Evolutionary conservation across 148 eudicot species (phyloP), one percentile per base, ranked within the genome.

Genomic region (Drosera capensis): DNA sequence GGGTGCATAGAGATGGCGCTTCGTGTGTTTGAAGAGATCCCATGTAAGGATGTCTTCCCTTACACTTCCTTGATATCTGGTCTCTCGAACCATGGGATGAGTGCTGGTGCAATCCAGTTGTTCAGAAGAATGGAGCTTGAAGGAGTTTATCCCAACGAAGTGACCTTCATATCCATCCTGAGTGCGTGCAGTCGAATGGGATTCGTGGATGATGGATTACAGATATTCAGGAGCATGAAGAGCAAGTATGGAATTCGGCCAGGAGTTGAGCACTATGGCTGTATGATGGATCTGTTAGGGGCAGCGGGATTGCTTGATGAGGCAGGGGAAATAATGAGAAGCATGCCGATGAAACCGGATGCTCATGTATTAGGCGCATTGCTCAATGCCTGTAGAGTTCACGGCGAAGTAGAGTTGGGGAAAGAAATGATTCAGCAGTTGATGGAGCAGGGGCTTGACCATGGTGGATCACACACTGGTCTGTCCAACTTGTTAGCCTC

Each of bases 401-500:
- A 66, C 46, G 77, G 71, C 12, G 51, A 67, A 50, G 43, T 69
- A 0, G 64, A 71, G 24, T 4, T 73, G 20, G 88, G 79, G 12
- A 52, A 59, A 57, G 73, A 59, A 59, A 64, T 55, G 41, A 69
- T 68, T 28, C 40, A 62, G 25, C 55, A 46, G 11, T 51, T 76
- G 59, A 66, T 15, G 1, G 62, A 65, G 21, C 53, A 15, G 14
- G 40, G 63, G 12, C 65, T 70, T 19, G 78, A 75, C 40, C 67
- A 50, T 30, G 60, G 79, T 14, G 84, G 84, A 8, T 56, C 53
- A 40, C 68, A 65, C 46, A 62, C 77, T 40, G 76, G 79, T 16
- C 72, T 84, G 49, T 79, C 85, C 1, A 73, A 79, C 50, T 73
- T 79, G 2, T 84, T 73, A 67, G 94, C 88, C 20, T 61, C 71